Percentiles rank a stretch among this genome's conserved stretches.
These are phyloP conservation scores for Petunia axillaris DNA, from an alignment of 257 asterid genomes.

Conservation along the genomic window DNA sequence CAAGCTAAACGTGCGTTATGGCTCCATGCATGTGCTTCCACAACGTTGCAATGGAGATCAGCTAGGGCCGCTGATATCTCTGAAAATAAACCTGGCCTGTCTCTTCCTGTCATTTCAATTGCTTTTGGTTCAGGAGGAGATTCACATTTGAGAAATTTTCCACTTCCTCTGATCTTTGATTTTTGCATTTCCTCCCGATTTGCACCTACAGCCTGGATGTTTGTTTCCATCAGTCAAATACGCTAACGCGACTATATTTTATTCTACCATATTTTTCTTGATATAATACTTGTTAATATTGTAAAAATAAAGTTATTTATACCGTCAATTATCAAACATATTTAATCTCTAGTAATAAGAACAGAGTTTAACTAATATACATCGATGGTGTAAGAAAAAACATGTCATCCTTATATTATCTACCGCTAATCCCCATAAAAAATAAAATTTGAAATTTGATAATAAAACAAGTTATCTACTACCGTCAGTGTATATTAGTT, in stretches of 20 bases:
- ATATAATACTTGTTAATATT: background rate
- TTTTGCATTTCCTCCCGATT: slow-evolving; percentile 32
- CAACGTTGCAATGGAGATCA: slow-evolving; percentile 67
- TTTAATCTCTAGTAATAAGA: background rate
- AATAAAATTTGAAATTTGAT: too few relatives aligned
- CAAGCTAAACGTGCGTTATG: slow-evolving; percentile 74
- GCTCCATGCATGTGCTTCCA: slow-evolving; percentile 83
- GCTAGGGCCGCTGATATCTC: slow-evolving; percentile 85
- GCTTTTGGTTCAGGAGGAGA: slow-evolving; percentile 48
- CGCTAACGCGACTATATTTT: background rate
- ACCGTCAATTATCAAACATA: background rate
- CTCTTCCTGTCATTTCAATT: slow-evolving; percentile 77
- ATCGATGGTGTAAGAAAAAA: too few relatives aligned
- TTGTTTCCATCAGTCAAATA: background rate
- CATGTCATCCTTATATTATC: too few relatives aligned
- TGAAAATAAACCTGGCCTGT: slow-evolving; percentile 73
- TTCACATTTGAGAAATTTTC: slow-evolving; percentile 25
- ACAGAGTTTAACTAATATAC: background rate
- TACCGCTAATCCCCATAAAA: too few relatives aligned
- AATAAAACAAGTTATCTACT: too few relatives aligned
- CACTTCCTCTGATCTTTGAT: slow-evolving; percentile 27
- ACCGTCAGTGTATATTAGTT: too few relatives aligned
- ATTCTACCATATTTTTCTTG: background rate
- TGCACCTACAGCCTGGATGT: slow-evolving; percentile 52
- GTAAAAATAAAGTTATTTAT: slow-evolving; percentile 17